Base-by-base conservation (phyloP, 2,329 filamentous ascomycete genomes). In the Zymoseptoria ardabiliae region DNA sequence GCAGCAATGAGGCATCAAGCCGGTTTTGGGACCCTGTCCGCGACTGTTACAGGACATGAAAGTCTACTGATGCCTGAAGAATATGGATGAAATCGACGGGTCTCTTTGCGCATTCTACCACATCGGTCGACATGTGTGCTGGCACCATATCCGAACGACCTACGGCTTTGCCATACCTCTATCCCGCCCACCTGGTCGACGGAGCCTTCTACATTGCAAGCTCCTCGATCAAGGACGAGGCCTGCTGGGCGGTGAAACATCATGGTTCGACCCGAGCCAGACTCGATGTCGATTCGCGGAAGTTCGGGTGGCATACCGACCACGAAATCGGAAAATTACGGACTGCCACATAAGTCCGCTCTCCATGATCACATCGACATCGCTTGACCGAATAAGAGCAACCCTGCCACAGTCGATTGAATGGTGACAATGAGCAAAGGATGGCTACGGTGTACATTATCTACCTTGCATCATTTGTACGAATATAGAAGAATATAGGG, bases 11-110 rank as follows among this genome's bases (percentile, higher is more conserved):
- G 8, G 25, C 9, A 5, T 8, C 56, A 19, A 54, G 50, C n/a
- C 19, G 55, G 10, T 61, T 53, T 20, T 60, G 55, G 54, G 59
- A 58, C 45, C 59, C 59, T 5, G 53, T 61, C 7, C 45, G 59
- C 23, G 59, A 52, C 17, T n/a, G 22, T 2, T 61, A 55, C 21
- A 55, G 58, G 20, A 45, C 11, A 10, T 58, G 58, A 60, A 13
- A 52, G 50, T 25, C 23, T 11, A 23, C 10, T 45, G 35, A n/a
- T 45, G 35, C 4, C 35, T 45, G 13, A 13, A 45, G 11, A n/a
- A 45, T 13, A 3, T 45, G 17, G 35, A 45, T 13, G 35, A 17
- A 45, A 17, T 45, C 35, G 13, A n/a, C 17, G 35, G 6, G 13
- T 5, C 35, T 45, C 11, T 45, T n/a, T 13, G 17, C 35, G 35